Conservation (phyloP, 2,329 filamentous ascomycete genomes). For the Scedosporium aurantiacum region DNA sequence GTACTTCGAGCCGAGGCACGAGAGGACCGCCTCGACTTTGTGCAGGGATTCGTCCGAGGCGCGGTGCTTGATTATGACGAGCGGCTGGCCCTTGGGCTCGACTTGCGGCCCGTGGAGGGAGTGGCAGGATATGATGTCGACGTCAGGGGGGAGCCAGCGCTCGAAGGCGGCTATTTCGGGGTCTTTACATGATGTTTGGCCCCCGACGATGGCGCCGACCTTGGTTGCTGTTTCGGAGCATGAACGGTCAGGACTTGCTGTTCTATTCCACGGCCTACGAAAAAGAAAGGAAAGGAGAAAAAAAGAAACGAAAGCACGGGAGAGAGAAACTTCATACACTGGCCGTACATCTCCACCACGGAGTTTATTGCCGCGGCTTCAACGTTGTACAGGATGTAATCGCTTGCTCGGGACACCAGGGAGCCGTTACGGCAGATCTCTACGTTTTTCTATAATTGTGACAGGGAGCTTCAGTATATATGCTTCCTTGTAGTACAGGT, state of each 20-base stretch:
- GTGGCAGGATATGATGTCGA: conserved; percentile 91
- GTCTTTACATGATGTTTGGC: conserved; percentile 96
- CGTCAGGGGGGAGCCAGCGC: conserved; percentile 72
- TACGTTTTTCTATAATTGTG: conserved; percentile 54
- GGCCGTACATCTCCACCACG: conserved; percentile 81
- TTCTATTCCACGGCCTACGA: background rate
- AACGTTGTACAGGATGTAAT: conserved; percentile 98
- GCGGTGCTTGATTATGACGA: conserved; percentile 89
- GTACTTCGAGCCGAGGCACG: conserved; percentile 73
- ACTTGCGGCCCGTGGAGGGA: conserved; percentile 90
- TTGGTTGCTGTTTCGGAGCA: conserved; percentile 63
- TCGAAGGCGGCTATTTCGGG: conserved; percentile 94
- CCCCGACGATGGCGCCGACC: conserved; percentile 86
- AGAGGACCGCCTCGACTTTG: conserved; percentile 71
- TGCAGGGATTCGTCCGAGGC: conserved; percentile 64
- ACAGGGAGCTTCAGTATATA: conserved; percentile 37
- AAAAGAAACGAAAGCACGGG: background rate
- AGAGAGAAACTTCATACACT: conserved; percentile 50
- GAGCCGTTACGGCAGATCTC: conserved; percentile 90
- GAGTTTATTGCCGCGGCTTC: conserved; percentile 83
- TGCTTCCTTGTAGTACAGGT: conserved; percentile 17
- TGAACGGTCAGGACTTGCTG: conserved; percentile 5
- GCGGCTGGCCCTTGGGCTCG: conserved; percentile 76
- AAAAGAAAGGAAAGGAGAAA: background rate
- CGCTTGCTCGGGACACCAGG: conserved; percentile 87